Evolutionary conservation across 306 rosid species (phyloP), one percentile per base, ranked within the genome.

Genomic region (Myrica gale): DNA sequence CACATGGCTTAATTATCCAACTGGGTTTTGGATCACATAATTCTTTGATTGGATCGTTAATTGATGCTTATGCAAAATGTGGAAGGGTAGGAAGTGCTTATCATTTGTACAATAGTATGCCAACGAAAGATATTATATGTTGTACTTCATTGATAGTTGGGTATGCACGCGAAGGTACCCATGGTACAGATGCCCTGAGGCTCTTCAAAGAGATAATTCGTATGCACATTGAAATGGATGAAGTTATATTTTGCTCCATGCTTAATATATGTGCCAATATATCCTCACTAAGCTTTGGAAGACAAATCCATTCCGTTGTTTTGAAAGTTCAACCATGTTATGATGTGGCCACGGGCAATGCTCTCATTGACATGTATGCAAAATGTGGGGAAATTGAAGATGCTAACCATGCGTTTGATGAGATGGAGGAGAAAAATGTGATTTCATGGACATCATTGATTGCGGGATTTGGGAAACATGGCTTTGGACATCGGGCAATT

Each of bases 341-440:
- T 65, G 86, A 83, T 56, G 83, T 75, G 66, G 83, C 81, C n/a
- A 23, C 71, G 75, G 83, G 86, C 8, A 83, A 83, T 71, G 78
- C 86, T 46, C 75, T 83, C 0, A 45, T 83, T 71, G 78, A 78
- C 71, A 83, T 83, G 86, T 83, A 83, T 56, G 81, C 80, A 13
- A 82, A 82, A 70, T 69, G 76, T 0, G 83, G 86, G 53, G 86
- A 78, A 54, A 78, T 82, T 55, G 71, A 61, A 74, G 83, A 74
- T 74, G 80, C 80, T 16, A 43, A 17, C 46, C 74, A 19, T 44
- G 78, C 83, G 45, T 83, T 79, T 66, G 45, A 74, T 4, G 83
- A 71, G 74, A 83, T 83, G 86, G 68, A 75, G 41, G 83, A 75
- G 53, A 83, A 68, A 43, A 71, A 83, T 69, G 75, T 79, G 1